phyloP scores from a whole-genome alignment of 208 protist species.

The Novymonas esmeraldas region DNA sequence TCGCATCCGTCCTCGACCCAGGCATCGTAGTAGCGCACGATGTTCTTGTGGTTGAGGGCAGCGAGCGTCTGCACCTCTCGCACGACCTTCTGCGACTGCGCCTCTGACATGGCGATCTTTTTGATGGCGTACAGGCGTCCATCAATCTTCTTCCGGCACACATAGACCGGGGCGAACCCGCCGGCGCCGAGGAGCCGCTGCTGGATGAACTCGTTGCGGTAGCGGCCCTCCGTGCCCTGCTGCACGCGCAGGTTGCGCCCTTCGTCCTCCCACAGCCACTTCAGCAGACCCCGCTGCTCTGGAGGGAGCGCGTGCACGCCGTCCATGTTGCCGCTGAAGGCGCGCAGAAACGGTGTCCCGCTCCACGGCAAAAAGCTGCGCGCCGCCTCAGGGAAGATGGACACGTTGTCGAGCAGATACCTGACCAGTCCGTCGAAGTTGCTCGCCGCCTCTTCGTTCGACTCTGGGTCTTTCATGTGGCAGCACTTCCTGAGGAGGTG shows the following conservation, averaged over 20 bases:
- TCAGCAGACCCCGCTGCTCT: conserved; percentile 45
- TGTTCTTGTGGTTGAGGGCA: conserved; percentile 78
- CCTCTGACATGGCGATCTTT: conserved; percentile 73
- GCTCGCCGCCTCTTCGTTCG: conserved; percentile 66
- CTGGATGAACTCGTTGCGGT: conserved; percentile 83
- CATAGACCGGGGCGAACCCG: conserved; percentile 85
- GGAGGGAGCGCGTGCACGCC: conserved; percentile 24
- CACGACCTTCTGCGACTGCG: conserved; percentile 62
- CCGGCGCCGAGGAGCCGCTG: conserved; percentile 74
- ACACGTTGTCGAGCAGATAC: conserved; percentile 59
- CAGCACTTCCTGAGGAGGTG: conserved; percentile 82
- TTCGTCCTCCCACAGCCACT: conserved; percentile 83
- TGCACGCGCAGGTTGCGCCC: conserved; percentile 49
- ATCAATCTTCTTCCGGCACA: conserved; percentile 88
- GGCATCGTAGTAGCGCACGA: conserved; percentile 91
- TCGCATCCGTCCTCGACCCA: conserved; percentile 88
- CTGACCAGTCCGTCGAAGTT: conserved; percentile 64
- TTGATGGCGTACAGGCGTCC: conserved; percentile 85
- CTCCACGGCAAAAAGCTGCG: conserved; percentile 64
- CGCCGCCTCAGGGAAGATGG: conserved; percentile 54
- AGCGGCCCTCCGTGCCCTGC: conserved; percentile 59
- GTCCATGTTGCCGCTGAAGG: conserved; percentile 46
- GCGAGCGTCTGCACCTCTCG: conserved; percentile 85
- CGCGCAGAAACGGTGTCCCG: conserved; percentile 44
- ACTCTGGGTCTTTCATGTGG: conserved; percentile 76